Base-by-base conservation (phyloP, 2,329 filamentous ascomycete genomes). In the Colletotrichum simmondsii region DNA sequence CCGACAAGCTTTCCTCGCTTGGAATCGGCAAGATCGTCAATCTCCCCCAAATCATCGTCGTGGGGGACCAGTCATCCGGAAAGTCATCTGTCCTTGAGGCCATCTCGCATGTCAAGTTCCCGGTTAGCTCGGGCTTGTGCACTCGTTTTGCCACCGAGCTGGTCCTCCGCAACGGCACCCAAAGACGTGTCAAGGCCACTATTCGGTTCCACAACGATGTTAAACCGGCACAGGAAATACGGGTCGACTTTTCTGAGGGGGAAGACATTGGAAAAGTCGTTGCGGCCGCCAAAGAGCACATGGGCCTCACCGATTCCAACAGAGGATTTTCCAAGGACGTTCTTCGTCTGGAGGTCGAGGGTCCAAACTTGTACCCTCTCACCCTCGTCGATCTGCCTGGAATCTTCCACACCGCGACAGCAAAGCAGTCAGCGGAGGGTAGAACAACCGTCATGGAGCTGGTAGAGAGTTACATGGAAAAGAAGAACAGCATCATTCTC, bases 41-140 rank as follows among this genome's bases (percentile, higher is more conserved):
- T 49, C 80, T 89, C 0, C 88, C 89, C 2, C 87, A 89, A 75
- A 83, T 91, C 49, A 85, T 92, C 4, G 89, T 92, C 5, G 88
- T 88, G 32, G 90, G 91, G 5, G 87, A 91, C 66, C 89, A 91
- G 68, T 90, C 87, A 0, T 87, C 87, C 1, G 91, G 90, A 2
- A 93, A 93, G 77, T 90, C 87, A n/a, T 92, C 89, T 0, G 89
- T 92, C 0, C 85, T 93, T 0, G 89, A 92, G 74, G 91, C 91
- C 0, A 89, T 93, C 59, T 89, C 90, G 0, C 85, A 87, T 11
- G 87, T 93, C 2, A 85, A 85, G 0, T 92, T 93, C 59, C 88
- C 89, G 0, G 81, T 86, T 12, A 88, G 90, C 5, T 86, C 87
- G 16, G 86, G 82, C 28, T 69, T 90, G 0, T 92, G 90, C 77